Percentiles rank a stretch among this genome's conserved stretches.
These are phyloP conservation scores for Russula sp. DNA, from an alignment of 768 basidiomycete species.

Conservation along the genomic window DNA sequence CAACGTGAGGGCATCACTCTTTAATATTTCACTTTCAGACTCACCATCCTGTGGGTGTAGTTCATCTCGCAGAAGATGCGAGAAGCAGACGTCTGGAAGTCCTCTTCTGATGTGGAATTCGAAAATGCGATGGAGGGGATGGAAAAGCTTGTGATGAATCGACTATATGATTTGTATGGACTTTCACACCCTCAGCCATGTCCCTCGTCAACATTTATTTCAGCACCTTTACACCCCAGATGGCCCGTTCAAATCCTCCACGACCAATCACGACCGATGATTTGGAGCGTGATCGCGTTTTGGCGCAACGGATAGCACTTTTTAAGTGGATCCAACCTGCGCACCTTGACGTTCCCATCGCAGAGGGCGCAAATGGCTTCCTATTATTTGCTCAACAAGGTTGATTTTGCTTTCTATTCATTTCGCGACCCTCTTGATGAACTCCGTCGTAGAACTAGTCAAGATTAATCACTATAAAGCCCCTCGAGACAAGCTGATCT, in stretches of 20 bases:
- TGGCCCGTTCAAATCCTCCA: conserved; percentile 57
- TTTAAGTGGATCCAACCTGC: conserved; percentile 87
- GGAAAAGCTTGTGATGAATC: conserved; percentile 99
- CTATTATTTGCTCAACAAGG: conserved; percentile 87
- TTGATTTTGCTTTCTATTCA: conserved; percentile 29
- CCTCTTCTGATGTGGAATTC: conserved; percentile 73
- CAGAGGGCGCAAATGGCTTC: conserved; percentile 72
- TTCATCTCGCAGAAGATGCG: conserved; percentile 91
- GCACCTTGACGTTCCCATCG: conserved; percentile 86
- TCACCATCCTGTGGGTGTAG: conserved; percentile 35
- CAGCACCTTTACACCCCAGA: conserved; percentile 90
- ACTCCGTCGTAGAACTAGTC: conserved; percentile 57
- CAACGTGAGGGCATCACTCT: conserved; percentile 43
- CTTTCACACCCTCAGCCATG: background rate
- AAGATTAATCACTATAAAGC: conserved; percentile 99
- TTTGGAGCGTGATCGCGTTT: conserved; percentile 89
- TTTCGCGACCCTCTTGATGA: background rate
- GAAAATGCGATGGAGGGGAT: conserved; percentile 97
- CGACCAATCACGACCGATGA: conserved; percentile 89
- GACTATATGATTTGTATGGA: conserved; percentile 88
- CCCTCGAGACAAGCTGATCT: conserved; percentile 95
- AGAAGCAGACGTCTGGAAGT: conserved; percentile 76
- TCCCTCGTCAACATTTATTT: conserved; percentile 2
- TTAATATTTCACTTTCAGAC: background rate
- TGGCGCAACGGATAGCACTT: conserved; percentile 82